Evolutionary conservation across 2,329 filamentous ascomycete species (phyloP).

Genomic region (Aspergillus ibericus): DNA sequence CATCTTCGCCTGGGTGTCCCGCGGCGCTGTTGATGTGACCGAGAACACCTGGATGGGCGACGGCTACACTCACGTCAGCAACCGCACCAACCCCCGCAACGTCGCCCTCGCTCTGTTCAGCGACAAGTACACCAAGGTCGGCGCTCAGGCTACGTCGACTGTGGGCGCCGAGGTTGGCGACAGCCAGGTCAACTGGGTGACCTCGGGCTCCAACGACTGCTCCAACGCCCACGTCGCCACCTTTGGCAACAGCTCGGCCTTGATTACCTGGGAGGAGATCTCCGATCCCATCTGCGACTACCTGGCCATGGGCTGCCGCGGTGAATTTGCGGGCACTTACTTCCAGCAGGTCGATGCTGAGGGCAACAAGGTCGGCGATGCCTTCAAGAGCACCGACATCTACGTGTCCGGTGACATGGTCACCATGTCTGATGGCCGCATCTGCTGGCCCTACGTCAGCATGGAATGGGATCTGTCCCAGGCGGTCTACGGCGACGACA

Average conservation of each 20-base stretch:
- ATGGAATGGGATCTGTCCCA: slow-evolving; percentile 44
- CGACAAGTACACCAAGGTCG: slow-evolving; percentile 59
- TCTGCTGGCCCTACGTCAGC: slow-evolving; percentile 55
- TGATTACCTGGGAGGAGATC: slow-evolving; percentile 64
- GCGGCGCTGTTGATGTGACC: slow-evolving; percentile 57
- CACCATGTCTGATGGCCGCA: slow-evolving; percentile 55
- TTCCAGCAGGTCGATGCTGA: slow-evolving; percentile 58
- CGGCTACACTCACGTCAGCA: slow-evolving; percentile 54
- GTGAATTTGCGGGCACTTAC: slow-evolving; percentile 59
- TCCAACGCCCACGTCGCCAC: slow-evolving; percentile 60
- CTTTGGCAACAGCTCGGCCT: slow-evolving; percentile 53
- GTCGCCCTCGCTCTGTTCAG: slow-evolving; percentile 59
- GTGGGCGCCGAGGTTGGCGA: slow-evolving; percentile 57
- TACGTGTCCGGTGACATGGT: slow-evolving; percentile 65
- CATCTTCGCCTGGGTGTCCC: slow-evolving; percentile 64
- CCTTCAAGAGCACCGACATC: slow-evolving; percentile 53
- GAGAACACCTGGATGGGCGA: slow-evolving; percentile 59
- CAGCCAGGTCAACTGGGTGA: slow-evolving; percentile 62
- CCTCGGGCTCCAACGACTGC: slow-evolving; percentile 53
- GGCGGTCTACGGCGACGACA: slow-evolving; percentile 19
- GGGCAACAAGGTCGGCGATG: slow-evolving; percentile 54
- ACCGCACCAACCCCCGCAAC: slow-evolving; percentile 60
- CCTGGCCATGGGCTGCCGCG: slow-evolving; percentile 60
- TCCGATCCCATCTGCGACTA: slow-evolving; percentile 56
- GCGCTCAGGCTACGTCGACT: slow-evolving; percentile 54